These are phyloP conservation scores for Jasminum sambac DNA, from an alignment of 257 asterid genomes.

Conservation along the genomic window DNA sequence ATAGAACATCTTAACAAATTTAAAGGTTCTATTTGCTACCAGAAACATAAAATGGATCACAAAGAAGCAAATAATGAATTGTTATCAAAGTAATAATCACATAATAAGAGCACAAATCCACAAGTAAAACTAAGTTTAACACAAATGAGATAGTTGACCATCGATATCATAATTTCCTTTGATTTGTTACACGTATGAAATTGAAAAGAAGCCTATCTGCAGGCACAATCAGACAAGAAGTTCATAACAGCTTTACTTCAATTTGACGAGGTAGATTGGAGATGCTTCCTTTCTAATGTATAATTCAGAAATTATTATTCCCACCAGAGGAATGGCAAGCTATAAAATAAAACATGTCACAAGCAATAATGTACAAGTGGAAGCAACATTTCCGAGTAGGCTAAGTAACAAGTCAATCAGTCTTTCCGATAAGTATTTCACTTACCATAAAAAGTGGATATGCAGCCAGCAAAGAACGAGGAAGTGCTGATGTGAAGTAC, in stretches of 20 bases:
- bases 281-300: conserved; percentile 14
- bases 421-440: conserved; percentile 9
- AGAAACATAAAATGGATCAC: background rate
- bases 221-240: background rate
- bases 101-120: background rate
- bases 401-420: background rate
- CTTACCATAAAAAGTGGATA: conserved; percentile 94
- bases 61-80: background rate
- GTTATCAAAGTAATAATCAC: background rate
- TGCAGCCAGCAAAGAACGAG: conserved; percentile 85
- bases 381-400: background rate
- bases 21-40: background rate
- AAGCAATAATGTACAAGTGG: background rate
- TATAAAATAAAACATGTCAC: background rate
- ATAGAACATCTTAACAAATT: background rate
- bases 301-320: conserved; percentile 13
- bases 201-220: background rate
- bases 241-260: conserved; percentile 1
- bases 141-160: background rate
- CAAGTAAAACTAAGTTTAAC: background rate
- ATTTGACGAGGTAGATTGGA: background rate
- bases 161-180: background rate
- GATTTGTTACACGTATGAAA: background rate
- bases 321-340: conserved; percentile 3
- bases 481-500: conserved; percentile 99